phyloP scores from a whole-genome alignment of 2,329 filamentous ascomycete genomes.

The Spiromastix sp. region DNA sequence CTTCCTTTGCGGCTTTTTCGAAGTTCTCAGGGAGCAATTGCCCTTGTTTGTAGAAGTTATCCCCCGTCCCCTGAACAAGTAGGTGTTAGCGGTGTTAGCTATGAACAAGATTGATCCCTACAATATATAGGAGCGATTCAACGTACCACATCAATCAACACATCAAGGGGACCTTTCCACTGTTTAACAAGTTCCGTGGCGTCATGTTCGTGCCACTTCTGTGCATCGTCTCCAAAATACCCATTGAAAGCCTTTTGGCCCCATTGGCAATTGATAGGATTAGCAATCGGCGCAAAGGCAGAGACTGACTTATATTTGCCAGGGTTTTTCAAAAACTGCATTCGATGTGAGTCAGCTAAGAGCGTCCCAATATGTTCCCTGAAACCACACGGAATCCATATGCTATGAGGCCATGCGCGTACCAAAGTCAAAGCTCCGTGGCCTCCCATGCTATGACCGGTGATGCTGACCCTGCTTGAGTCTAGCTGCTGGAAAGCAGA shows the following conservation, averaged over 20 bases:
- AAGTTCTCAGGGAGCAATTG: slow-evolving; percentile 95
- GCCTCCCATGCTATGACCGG: slow-evolving; percentile 94
- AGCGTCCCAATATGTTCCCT: not conserved
- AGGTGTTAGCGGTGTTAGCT: no score
- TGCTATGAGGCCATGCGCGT: no score
- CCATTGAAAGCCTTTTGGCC: slow-evolving; percentile 89
- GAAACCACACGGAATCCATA: no score
- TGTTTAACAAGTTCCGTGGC: slow-evolving; percentile 77
- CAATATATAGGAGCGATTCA: no score
- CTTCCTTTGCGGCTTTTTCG: slow-evolving; percentile 63
- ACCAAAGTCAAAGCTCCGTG: slow-evolving; percentile 84
- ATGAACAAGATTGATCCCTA: no score
- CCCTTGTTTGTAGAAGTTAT: slow-evolving; percentile 92
- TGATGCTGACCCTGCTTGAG: slow-evolving; percentile 61
- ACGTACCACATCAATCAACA: slow-evolving; percentile 77
- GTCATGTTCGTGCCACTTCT: slow-evolving; percentile 80
- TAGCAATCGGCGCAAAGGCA: slow-evolving; percentile 82
- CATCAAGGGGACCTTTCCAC: slow-evolving; percentile 63
- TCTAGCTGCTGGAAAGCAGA: slow-evolving; percentile 64
- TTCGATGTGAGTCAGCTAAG: no score
- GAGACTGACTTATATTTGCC: slow-evolving; percentile 81
- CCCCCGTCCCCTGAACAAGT: slow-evolving; percentile 61
- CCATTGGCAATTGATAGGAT: slow-evolving; percentile 81
- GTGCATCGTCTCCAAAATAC: slow-evolving; percentile 65
- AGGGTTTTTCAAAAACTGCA: slow-evolving; percentile 74